Evolutionary conservation across 805 yeast species (phyloP).

Genomic region (Cyberlindnera xishuangbannaensis): DNA sequence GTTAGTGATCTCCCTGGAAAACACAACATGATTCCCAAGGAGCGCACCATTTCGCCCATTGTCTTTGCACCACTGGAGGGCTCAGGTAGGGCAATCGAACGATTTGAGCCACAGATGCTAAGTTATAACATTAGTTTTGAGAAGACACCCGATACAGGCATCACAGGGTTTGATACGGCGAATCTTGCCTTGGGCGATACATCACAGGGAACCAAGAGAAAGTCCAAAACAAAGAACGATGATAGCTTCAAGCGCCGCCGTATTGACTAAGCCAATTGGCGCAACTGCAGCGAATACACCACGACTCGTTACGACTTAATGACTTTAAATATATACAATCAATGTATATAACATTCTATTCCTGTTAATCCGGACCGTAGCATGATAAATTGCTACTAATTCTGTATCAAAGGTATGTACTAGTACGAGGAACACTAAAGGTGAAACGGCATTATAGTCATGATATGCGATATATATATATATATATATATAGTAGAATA

Average conservation of each 20-base stretch:
- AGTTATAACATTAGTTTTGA: conserved; percentile 51
- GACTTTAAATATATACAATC: no score
- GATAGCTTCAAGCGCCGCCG: conserved; percentile 28
- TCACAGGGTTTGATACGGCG: conserved; percentile 70
- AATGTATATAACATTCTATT: no score
- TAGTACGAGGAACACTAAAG: no score
- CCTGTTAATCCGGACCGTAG: no score
- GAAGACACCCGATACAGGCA: conserved; percentile 59
- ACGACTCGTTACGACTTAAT: no score
- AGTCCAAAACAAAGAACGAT: conserved; percentile 30
- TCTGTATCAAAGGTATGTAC: no score
- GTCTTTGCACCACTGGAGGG: conserved; percentile 29
- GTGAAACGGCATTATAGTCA: no score
- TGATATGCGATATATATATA: no score
- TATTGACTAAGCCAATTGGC: conserved; percentile 12
- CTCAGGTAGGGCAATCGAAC: conserved; percentile 41
- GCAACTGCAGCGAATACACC: background rate
- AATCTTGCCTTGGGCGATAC: conserved; percentile 52
- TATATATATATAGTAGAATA: no score
- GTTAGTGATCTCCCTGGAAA: conserved; percentile 81
- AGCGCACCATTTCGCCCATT: conserved; percentile 32
- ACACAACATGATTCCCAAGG: conserved; percentile 53
- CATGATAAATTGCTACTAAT: no score
- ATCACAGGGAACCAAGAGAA: conserved; percentile 29
- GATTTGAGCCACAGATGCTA: conserved; percentile 45